Base-by-base conservation (phyloP, 495 filamentous ascomycete genomes). In the Xylaria venustula region DNA sequence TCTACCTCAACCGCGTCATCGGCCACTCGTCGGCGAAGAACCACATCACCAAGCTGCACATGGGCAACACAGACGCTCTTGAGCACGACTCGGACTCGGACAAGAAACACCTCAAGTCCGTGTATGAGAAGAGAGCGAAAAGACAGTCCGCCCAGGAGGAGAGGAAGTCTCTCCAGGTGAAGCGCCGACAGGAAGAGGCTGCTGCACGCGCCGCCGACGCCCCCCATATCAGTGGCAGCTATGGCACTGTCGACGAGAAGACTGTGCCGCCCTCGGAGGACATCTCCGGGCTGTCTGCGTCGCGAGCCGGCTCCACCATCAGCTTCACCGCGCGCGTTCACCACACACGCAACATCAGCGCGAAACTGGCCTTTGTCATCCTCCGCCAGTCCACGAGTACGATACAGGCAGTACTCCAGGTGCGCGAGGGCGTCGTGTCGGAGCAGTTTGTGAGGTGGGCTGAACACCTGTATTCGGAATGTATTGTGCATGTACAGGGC, bases 391-490 rank as follows among this genome's bases (percentile, higher is more conserved):
- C 91, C 63, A 84, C 85, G 37, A 80, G 86, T 65, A 96, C 91
- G 44, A 83, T 97, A 15, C 93, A 98, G 76, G 92, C 88, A 37
- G 85, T 91, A 68, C 76, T 91, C 47, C 79, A 86, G 17, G 78
- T 77, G 19, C 75, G 81, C 50, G 82, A 73, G 67, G 84, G 68
- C 67, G 80, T 67, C 41, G 69, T 88, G 14, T 86, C 83, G 17
- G 84, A 86, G 67, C 87, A 93, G 76, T 97, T 98, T 87, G 88
- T 96, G 32, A 93, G 96, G 74, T 97, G 89, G 84, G 87, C 86
- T 14, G 86, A 88, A 64, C 87, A 84, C 57, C 77, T 98, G 60
- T 91, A 88, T 60, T 79, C 85, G 40, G 93, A 97, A 74, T 89
- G 85, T 7, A 83, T 93, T 25, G 88, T 98, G 32, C 81, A 89